A percentile compares a stretch with the other conserved stretches of the same genome.
Evolutionary conservation across 495 filamentous ascomycete species (phyloP).

Genomic region (Podospora appendiculata): DNA sequence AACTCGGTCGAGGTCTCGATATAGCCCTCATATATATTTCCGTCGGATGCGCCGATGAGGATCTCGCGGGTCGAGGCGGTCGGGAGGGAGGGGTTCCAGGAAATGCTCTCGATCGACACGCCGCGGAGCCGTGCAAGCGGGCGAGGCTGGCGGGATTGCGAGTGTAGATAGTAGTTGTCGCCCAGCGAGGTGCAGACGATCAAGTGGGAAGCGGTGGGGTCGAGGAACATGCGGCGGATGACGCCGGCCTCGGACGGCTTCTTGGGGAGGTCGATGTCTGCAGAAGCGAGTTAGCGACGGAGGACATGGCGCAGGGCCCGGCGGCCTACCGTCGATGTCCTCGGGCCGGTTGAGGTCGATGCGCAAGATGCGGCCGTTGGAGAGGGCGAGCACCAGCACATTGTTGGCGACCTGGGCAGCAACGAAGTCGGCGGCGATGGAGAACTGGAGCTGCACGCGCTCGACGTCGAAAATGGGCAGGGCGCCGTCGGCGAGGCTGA

Average conservation of each 20-base stretch:
- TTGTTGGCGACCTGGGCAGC: slow-evolving; percentile 97
- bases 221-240: slow-evolving; percentile 92
- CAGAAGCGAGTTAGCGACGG: neutral
- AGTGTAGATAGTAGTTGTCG: slow-evolving; percentile 97
- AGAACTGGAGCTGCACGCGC: slow-evolving; percentile 83
- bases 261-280: slow-evolving; percentile 96
- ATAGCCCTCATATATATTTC: slow-evolving; percentile 91
- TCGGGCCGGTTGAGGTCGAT: slow-evolving; percentile 91
- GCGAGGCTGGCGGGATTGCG: slow-evolving; percentile 82
- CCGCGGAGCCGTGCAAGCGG: slow-evolving; percentile 75
- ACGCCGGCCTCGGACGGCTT: slow-evolving; percentile 82
- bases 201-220: slow-evolving; percentile 90
- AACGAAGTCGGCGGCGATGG: slow-evolving; percentile 86
- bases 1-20: slow-evolving; percentile 91
- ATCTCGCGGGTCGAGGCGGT: slow-evolving; percentile 94
- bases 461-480: slow-evolving; percentile 91
- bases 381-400: slow-evolving; percentile 83
- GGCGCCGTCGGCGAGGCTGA: slow-evolving; percentile 46
- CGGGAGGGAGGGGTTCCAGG: slow-evolving; percentile 95
- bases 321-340: slow-evolving; percentile 76
- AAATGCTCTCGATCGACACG: slow-evolving; percentile 77
- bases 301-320: no score
- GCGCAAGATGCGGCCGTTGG: slow-evolving; percentile 78
- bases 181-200: slow-evolving; percentile 84
- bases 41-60: slow-evolving; percentile 83